phyloP scores from a whole-genome alignment of 495 filamentous ascomycete genomes.

The Aspergillus cristatus region DNA sequence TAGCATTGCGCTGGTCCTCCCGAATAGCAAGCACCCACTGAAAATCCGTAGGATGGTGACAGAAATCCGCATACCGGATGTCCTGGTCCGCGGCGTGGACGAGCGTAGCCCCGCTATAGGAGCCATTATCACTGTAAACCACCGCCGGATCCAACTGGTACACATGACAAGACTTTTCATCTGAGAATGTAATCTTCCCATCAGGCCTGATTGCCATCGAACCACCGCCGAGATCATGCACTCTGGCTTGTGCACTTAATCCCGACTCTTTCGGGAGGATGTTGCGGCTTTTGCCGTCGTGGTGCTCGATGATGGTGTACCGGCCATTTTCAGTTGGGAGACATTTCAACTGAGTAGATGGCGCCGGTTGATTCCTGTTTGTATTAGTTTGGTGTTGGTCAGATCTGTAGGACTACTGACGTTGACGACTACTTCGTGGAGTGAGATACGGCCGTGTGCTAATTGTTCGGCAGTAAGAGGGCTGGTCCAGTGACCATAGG shows the following conservation, averaged over 20 bases:
- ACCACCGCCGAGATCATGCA: slow-evolving; percentile 34
- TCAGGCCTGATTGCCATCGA: slow-evolving; percentile 17
- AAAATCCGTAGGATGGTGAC: slow-evolving; percentile 20
- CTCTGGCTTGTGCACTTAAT: slow-evolving; percentile 26
- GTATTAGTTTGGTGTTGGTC: not conserved
- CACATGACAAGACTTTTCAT: slow-evolving; percentile 25
- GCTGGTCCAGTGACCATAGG: slow-evolving; percentile 38
- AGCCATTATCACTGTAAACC: too few species aligned
- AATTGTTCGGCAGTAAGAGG: slow-evolving; percentile 30
- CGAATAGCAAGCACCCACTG: slow-evolving; percentile 35
- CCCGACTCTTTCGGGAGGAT: slow-evolving; percentile 31
- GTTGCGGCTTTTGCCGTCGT: slow-evolving; percentile 19
- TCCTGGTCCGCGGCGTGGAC: slow-evolving; percentile 16
- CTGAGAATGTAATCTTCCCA: slow-evolving; percentile 32
- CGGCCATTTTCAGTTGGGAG: slow-evolving; percentile 29
- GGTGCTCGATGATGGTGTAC: slow-evolving; percentile 29
- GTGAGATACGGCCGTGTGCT: slow-evolving; percentile 20
- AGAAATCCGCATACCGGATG: slow-evolving; percentile 28
- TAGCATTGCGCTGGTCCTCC: slow-evolving; percentile 36
- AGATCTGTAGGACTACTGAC: slow-evolving; percentile 4
- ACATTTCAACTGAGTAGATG: slow-evolving; percentile 35
- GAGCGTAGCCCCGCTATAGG: slow-evolving; percentile 11
- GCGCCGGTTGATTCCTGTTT: slow-evolving; percentile 17
- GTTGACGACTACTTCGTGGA: slow-evolving; percentile 22
- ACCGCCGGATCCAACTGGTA: slow-evolving; percentile 24